These are phyloP conservation scores for Fomitopsis betulina DNA, from an alignment of 1,284 basidiomycete species.

Conservation along the genomic window DNA sequence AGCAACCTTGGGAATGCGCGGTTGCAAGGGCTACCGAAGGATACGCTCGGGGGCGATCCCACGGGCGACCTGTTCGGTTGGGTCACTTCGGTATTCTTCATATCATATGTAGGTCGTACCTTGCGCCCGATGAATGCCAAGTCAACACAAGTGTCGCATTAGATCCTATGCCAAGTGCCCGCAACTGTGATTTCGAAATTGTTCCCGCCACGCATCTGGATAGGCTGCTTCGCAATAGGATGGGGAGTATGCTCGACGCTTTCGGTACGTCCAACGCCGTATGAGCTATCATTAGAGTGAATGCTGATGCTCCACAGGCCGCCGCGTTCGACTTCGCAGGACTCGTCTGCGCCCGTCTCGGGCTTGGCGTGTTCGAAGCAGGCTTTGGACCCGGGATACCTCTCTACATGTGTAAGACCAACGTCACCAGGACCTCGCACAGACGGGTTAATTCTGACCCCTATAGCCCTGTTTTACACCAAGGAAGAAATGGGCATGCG, in stretches of 20 bases:
- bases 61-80: slow-evolving; percentile 67
- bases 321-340: slow-evolving; percentile 52
- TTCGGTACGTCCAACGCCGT: slow-evolving; percentile 42
- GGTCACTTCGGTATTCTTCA: slow-evolving; percentile 72
- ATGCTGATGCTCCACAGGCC: slow-evolving; percentile 35
- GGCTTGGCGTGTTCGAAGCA: slow-evolving; percentile 68
- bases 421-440: background rate
- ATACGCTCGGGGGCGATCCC: slow-evolving; percentile 61
- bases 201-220: slow-evolving; percentile 60
- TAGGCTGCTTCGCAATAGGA: slow-evolving; percentile 59
- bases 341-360: slow-evolving; percentile 54
- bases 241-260: slow-evolving; percentile 70
- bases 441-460: background rate
- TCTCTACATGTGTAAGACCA: slow-evolving; percentile 61
- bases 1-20: slow-evolving; percentile 76
- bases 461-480: slow-evolving; percentile 69
- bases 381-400: slow-evolving; percentile 72
- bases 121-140: background rate
- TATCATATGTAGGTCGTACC: slow-evolving; percentile 56
- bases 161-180: slow-evolving; percentile 73
- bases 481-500: slow-evolving; percentile 67
- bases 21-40: slow-evolving; percentile 61
- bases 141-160: background rate
- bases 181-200: slow-evolving; percentile 64
- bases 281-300: background rate